Evolutionary conservation across 306 rosid genomes (phyloP).

Genomic region (Pueraria montana): DNA sequence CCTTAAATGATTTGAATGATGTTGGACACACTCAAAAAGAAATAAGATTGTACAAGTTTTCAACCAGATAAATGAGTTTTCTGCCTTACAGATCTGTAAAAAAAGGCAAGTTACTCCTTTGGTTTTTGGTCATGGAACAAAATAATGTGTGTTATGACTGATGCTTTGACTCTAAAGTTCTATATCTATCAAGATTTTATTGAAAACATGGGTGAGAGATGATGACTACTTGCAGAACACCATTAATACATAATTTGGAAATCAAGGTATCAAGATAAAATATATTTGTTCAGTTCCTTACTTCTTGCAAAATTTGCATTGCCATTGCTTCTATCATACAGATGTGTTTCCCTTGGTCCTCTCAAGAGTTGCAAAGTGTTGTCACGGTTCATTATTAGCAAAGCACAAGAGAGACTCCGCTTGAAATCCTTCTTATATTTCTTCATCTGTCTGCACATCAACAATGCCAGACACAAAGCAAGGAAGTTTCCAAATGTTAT

Average conservation of each 20-base stretch:
- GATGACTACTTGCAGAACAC: not conserved
- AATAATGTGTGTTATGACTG: not conserved
- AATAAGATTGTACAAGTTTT: not conserved
- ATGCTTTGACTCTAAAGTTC: not conserved
- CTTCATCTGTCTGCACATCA: conserved; percentile 68
- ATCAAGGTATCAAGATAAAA: not conserved
- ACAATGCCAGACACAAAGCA: conserved; percentile 6
- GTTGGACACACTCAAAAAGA: not conserved
- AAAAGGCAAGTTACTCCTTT: not conserved
- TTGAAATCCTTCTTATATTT: conserved; percentile 62
- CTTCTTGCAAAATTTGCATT: conserved; percentile 42
- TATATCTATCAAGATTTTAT: not conserved
- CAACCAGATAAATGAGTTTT: not conserved
- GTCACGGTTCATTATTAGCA: conserved; percentile 62
- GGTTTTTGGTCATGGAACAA: not conserved
- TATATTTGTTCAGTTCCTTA: conserved; percentile 64
- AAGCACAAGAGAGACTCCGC: conserved; percentile 58
- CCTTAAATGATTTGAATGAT: conserved; percentile 29
- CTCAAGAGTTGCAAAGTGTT: conserved; percentile 55
- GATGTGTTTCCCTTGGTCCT: conserved; percentile 51
- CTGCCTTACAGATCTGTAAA: not conserved
- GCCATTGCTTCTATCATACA: conserved; percentile 1
- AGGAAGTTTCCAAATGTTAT: not conserved
- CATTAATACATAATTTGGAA: not conserved
- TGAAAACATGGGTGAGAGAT: not conserved